phyloP scores from a whole-genome alignment of 768 basidiomycete species.

The Termitomyces sp. region DNA sequence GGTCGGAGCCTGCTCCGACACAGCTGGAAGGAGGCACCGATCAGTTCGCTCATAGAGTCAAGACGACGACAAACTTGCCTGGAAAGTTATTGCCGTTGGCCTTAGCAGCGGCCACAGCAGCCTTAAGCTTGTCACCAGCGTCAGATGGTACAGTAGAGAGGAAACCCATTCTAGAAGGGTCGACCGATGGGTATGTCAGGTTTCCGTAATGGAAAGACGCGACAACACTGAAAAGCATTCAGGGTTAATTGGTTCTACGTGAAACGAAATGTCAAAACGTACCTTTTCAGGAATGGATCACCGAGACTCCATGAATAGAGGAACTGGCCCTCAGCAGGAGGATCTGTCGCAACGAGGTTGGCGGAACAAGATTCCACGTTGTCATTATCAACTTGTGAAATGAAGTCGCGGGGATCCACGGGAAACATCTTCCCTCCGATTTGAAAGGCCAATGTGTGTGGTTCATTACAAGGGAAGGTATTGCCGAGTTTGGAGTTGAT shows the following conservation, averaged over 20 bases:
- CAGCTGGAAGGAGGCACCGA: background rate
- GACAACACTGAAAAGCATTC: conserved; percentile 44
- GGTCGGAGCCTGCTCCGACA: conserved; percentile 36
- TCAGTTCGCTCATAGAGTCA: background rate
- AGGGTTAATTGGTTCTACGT: background rate
- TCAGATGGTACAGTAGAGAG: conserved; percentile 65
- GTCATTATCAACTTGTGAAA: conserved; percentile 35
- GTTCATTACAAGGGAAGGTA: conserved; percentile 51
- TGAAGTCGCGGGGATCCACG: conserved; percentile 74
- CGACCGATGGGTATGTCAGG: conserved; percentile 59
- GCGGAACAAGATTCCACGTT: conserved; percentile 43
- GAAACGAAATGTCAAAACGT: conserved; percentile 17
- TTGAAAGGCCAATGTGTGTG: conserved; percentile 63
- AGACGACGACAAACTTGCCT: conserved; percentile 19
- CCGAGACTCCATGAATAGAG: conserved; percentile 78
- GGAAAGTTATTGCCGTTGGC: conserved; percentile 31
- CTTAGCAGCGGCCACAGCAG: conserved; percentile 24
- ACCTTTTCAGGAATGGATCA: conserved; percentile 75
- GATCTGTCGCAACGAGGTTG: conserved; percentile 60
- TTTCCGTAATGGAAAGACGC: conserved; percentile 74
- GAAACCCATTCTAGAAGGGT: conserved; percentile 68
- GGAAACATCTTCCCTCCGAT: conserved; percentile 70
- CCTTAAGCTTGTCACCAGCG: conserved; percentile 34
- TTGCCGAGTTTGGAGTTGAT: conserved; percentile 41
- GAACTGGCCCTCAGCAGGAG: conserved; percentile 54